A percentile compares a stretch with the other conserved stretches of the same genome.
Conservation (phyloP, 192 early-diverging fungal genomes). For the Dispira parvispora region DNA sequence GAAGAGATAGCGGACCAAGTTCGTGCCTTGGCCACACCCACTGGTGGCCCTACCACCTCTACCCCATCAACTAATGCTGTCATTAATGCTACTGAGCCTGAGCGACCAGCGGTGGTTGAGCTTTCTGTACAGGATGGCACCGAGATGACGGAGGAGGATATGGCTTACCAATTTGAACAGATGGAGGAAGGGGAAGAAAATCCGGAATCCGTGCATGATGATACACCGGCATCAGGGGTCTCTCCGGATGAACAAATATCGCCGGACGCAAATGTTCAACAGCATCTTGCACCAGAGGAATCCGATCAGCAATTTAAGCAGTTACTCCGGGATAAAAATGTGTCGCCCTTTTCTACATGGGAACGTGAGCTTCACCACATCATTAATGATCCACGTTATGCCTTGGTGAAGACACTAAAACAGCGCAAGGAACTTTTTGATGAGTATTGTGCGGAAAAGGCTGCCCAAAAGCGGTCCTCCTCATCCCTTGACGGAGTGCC, state of each 20-base stretch:
- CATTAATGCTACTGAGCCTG: too few relatives aligned
- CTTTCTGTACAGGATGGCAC: neutral
- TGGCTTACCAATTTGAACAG: conserved; percentile 35
- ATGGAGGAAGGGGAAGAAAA: conserved; percentile 25
- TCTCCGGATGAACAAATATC: too few relatives aligned
- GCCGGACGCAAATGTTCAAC: neutral
- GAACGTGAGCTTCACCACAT: neutral
- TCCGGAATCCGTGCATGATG: neutral
- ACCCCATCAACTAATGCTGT: too few relatives aligned
- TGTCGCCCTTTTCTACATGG: neutral
- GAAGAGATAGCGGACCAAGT: neutral
- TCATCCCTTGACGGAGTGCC: neutral
- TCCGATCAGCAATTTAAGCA: neutral
- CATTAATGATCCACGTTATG: neutral
- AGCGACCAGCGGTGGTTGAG: too few relatives aligned
- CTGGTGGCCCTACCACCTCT: too few relatives aligned
- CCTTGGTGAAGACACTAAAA: neutral
- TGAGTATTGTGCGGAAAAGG: conserved; percentile 5
- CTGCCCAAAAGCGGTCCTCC: neutral
- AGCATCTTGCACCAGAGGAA: neutral
- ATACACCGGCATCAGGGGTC: too few relatives aligned
- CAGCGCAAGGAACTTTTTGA: conserved; percentile 8
- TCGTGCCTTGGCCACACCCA: too few relatives aligned
- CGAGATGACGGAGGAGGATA: conserved; percentile 40
- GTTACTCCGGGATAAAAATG: neutral